Percentiles rank a stretch among this genome's conserved stretches.
Conservation (phyloP, 1,284 basidiomycete genomes). For the Ustilago bromivora region DNA sequence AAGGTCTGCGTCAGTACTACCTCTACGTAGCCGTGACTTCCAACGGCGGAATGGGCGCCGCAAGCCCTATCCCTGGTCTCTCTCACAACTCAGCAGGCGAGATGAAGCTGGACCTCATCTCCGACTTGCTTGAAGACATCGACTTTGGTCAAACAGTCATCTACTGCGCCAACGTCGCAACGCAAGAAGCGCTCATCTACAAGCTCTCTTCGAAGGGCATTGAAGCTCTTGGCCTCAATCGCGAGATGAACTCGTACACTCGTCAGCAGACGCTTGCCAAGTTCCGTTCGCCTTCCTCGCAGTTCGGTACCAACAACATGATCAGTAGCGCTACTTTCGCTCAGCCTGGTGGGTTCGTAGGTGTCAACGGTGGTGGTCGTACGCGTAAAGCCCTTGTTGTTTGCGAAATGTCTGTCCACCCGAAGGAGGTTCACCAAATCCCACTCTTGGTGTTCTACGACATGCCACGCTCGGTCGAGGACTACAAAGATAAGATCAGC, state of each 20-base stretch:
- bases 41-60: slow-evolving; percentile 80
- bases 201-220: slow-evolving; percentile 86
- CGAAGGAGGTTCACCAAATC: slow-evolving; percentile 86
- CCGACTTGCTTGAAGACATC: slow-evolving; percentile 91
- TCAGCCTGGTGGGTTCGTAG: slow-evolving; percentile 75
- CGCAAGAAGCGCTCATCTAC: slow-evolving; percentile 73
- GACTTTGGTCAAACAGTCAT: slow-evolving; percentile 72
- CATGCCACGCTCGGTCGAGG: slow-evolving; percentile 92
- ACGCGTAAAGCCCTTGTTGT: slow-evolving; percentile 79
- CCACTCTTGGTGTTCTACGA: slow-evolving; percentile 85
- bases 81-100: slow-evolving; percentile 84
- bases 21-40: slow-evolving; percentile 69
- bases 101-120: slow-evolving; percentile 95
- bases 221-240: slow-evolving; percentile 80
- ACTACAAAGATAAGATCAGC: slow-evolving; percentile 84
- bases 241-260: slow-evolving; percentile 84
- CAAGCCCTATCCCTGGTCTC: slow-evolving; percentile 84
- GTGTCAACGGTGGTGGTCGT: slow-evolving; percentile 22
- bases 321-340: slow-evolving; percentile 71
- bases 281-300: slow-evolving; percentile 75
- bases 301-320: slow-evolving; percentile 43
- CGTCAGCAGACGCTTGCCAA: slow-evolving; percentile 83
- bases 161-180: slow-evolving; percentile 64
- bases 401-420: slow-evolving; percentile 89
- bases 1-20: slow-evolving; percentile 63